Evolutionary conservation across 2,329 filamentous ascomycete genomes (phyloP).

Genomic region (Didymella pomorum): DNA sequence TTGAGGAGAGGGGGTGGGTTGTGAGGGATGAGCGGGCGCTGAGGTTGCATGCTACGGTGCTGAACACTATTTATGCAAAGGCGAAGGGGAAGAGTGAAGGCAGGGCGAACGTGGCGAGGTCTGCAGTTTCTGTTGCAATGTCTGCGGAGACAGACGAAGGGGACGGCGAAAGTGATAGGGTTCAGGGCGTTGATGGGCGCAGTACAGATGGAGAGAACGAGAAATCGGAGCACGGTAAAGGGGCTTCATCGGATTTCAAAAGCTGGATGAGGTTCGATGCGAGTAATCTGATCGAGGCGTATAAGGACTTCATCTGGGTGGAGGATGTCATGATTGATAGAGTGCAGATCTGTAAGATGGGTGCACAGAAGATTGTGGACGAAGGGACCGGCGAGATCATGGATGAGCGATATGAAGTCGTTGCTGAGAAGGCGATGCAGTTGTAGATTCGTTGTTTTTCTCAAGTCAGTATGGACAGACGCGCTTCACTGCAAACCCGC

Average conservation of each 20-base stretch:
- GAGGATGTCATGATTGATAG: constrained; percentile 70
- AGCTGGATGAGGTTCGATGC: constrained; percentile 55
- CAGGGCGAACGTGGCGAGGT: constrained; percentile 9
- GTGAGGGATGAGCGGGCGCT: constrained; percentile 68
- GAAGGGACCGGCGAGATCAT: constrained; percentile 58
- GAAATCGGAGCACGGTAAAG: constrained; percentile 1
- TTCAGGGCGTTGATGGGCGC: not conserved
- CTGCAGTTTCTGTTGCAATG: too few species aligned
- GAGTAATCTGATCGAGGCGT: constrained; percentile 58
- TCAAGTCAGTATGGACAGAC: not conserved
- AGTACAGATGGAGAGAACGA: constrained; percentile 14
- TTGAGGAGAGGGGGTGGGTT: constrained; percentile 66
- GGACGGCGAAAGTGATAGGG: not conserved
- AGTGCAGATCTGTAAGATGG: constrained; percentile 86
- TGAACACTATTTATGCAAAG: constrained; percentile 83
- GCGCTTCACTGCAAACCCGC: constrained; percentile 29
- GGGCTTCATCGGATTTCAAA: constrained; percentile 26
- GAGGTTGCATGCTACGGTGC: constrained; percentile 81
- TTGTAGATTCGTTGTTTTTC: not conserved
- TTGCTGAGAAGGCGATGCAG: constrained; percentile 47
- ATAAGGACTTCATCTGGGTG: constrained; percentile 75
- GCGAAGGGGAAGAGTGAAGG: constrained; percentile 42
- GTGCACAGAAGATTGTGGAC: constrained; percentile 69
- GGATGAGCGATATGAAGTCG: constrained; percentile 61
- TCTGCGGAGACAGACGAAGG: too few species aligned